A percentile compares a stretch with the other conserved stretches of the same genome.
phyloP scores from a whole-genome alignment of 306 rosid genomes.

The Citrullus amarus region DNA sequence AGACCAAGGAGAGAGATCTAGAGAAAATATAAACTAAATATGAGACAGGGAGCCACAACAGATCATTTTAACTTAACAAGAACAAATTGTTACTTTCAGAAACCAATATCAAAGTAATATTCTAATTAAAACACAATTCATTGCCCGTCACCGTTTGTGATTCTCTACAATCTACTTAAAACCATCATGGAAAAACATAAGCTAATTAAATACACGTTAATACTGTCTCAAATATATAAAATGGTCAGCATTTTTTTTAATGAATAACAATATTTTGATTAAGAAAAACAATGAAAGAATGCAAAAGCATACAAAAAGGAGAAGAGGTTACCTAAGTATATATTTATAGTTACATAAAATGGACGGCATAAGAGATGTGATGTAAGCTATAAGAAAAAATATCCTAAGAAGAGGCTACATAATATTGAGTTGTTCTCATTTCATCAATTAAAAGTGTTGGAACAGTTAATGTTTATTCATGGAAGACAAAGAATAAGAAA shows the following conservation, averaged over 20 bases:
- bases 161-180: neutral
- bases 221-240: neutral
- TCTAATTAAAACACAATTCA: neutral
- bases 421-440: no score
- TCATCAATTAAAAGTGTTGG: neutral
- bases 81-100: neutral
- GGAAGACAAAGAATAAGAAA: constrained; percentile 10
- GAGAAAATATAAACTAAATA: constrained; percentile 1
- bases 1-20: constrained; percentile 36
- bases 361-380: neutral
- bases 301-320: no score
- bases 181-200: neutral
- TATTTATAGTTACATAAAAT: neutral
- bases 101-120: neutral
- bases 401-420: neutral
- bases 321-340: neutral
- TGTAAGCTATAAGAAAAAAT: neutral
- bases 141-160: neutral
- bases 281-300: no score
- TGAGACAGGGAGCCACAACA: neutral
- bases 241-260: neutral
- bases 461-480: neutral
- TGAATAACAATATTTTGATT: no score
- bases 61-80: neutral
- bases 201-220: neutral